phyloP scores from a whole-genome alignment of 306 rosid genomes.

The Arachis hypogaea region DNA sequence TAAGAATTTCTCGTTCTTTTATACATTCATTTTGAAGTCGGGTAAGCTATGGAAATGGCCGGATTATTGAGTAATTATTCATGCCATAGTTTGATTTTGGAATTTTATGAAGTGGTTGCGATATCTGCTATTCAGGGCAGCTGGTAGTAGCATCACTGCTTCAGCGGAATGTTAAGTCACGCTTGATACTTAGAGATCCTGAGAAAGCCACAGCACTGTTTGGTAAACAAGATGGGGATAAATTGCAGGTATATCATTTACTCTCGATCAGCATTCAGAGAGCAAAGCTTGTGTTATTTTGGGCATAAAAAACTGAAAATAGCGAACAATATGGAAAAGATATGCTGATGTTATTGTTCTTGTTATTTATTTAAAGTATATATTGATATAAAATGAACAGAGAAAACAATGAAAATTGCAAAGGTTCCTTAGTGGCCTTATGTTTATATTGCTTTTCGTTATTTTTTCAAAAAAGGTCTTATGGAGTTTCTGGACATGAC shows the following conservation, averaged over 20 bases:
- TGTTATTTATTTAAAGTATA: not conserved
- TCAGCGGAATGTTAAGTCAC: slow-evolving; percentile 66
- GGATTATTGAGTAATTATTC: not conserved
- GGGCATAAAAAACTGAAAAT: not conserved
- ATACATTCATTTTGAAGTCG: not conserved
- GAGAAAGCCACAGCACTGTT: slow-evolving; percentile 75
- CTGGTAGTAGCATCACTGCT: slow-evolving; percentile 86
- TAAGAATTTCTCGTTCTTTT: not conserved
- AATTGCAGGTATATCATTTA: slow-evolving; percentile 59
- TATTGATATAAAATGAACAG: not conserved
- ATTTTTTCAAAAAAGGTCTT: slow-evolving; percentile 25
- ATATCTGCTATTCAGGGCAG: slow-evolving; percentile 71
- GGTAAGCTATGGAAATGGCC: slow-evolving; percentile 29
- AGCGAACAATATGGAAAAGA: not conserved
- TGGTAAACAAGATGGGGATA: slow-evolving; percentile 72
- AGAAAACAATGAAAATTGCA: not conserved
- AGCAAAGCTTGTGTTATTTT: not conserved
- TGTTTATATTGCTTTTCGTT: slow-evolving; percentile 31
- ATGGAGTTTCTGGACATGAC: slow-evolving; percentile 42
- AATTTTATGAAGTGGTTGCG: slow-evolving; percentile 30
- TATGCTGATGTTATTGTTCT: not conserved
- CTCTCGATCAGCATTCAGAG: not conserved
- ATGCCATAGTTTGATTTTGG: slow-evolving; percentile 34
- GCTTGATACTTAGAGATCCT: slow-evolving; percentile 73
- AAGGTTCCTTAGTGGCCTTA: not conserved